These are phyloP conservation scores for Athelia psychrophila DNA, from an alignment of 1,284 basidiomycete species.

Conservation along the genomic window DNA sequence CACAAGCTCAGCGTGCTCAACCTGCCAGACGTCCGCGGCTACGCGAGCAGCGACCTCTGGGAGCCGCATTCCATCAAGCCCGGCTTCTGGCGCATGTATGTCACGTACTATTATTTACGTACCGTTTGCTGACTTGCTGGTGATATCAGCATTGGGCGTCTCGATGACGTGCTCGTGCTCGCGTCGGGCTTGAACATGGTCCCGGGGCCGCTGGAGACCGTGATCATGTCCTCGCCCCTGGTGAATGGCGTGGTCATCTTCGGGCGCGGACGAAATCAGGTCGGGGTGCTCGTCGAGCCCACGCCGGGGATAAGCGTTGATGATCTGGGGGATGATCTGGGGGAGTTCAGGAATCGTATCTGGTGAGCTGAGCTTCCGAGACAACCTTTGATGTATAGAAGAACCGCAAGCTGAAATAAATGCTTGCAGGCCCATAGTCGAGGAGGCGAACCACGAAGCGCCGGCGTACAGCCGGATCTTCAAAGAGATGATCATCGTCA, in stretches of 20 bases:
- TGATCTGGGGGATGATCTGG: slow-evolving; percentile 27
- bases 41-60: slow-evolving; percentile 15
- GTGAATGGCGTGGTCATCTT: slow-evolving; percentile 36
- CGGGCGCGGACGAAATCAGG: slow-evolving; percentile 33
- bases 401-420: not conserved
- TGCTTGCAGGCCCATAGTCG: slow-evolving; percentile 29
- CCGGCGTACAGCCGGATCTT: slow-evolving; percentile 38
- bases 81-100: slow-evolving; percentile 13
- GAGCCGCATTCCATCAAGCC: slow-evolving; percentile 14
- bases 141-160: slow-evolving; percentile 11
- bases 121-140: not conserved
- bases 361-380: slow-evolving; percentile 27
- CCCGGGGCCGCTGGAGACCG: slow-evolving; percentile 26
- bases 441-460: slow-evolving; percentile 36
- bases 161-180: slow-evolving; percentile 24
- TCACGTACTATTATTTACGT: not conserved
- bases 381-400: not conserved
- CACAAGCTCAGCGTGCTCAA: slow-evolving; percentile 12
- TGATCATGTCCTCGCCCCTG: slow-evolving; percentile 16
- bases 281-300: slow-evolving; percentile 40
- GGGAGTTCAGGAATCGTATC: slow-evolving; percentile 29
- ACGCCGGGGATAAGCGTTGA: too few species aligned
- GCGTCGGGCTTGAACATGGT: slow-evolving; percentile 28
- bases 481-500: slow-evolving; percentile 38
- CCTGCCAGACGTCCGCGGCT: slow-evolving; percentile 12